Evolutionary conservation across 345 rosid genomes (phyloP).

Genomic region (Salix caprea): DNA sequence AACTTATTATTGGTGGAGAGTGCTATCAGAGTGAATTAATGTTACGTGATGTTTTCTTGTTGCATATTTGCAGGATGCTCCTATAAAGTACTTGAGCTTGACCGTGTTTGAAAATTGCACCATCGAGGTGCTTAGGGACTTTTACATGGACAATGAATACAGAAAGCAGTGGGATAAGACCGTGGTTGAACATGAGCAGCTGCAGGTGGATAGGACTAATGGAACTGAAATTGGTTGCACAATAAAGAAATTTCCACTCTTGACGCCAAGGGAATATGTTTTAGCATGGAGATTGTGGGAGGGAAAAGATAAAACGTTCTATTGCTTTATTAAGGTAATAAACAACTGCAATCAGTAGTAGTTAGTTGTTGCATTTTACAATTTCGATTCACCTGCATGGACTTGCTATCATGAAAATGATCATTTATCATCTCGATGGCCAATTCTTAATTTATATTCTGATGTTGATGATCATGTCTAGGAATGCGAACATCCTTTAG

Average conservation of each 20-base stretch:
- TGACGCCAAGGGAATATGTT: constrained; percentile 79
- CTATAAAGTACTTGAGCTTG: constrained; percentile 69
- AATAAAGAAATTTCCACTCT: constrained; percentile 73
- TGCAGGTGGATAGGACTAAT: constrained; percentile 45
- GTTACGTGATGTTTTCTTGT: constrained; percentile 7
- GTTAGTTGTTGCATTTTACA: not conserved
- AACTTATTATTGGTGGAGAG: not conserved
- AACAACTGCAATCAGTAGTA: not conserved
- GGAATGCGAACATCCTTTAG: constrained; percentile 77
- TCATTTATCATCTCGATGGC: not conserved
- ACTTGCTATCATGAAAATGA: not conserved
- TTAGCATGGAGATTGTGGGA: constrained; percentile 93
- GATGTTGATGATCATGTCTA: constrained; percentile 23
- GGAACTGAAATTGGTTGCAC: constrained; percentile 78
- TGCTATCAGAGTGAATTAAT: not conserved
- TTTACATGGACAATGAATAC: constrained; percentile 84
- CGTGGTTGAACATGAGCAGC: constrained; percentile 59
- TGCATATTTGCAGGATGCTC: constrained; percentile 57
- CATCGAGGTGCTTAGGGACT: constrained; percentile 55
- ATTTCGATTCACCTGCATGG: not conserved
- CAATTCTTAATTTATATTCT: not conserved
- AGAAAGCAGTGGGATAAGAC: constrained; percentile 89
- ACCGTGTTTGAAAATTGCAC: constrained; percentile 79
- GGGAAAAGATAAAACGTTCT: constrained; percentile 63
- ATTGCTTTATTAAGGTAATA: constrained; percentile 77